Evolutionary conservation across 2,329 filamentous ascomycete genomes (phyloP).

Genomic region (Claviceps monticola): DNA sequence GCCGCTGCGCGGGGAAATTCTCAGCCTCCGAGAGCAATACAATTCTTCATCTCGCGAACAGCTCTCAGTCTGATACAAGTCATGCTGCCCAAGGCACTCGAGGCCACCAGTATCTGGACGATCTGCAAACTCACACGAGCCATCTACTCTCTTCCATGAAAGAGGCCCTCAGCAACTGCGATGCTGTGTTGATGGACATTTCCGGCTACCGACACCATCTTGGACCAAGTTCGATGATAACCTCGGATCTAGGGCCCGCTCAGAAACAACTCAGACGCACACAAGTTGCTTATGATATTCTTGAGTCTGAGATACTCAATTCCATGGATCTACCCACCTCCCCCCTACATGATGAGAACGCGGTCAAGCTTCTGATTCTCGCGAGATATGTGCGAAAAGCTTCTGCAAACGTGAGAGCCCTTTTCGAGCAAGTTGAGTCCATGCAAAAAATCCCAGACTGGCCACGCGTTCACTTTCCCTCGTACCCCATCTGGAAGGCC

Average conservation of each 20-base stretch:
- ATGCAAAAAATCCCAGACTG: constrained; percentile 29
- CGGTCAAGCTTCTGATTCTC: constrained; percentile 40
- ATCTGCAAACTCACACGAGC: constrained; percentile 31
- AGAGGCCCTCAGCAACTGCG: constrained; percentile 28
- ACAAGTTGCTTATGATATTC: constrained; percentile 31
- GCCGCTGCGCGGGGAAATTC: constrained; percentile 2
- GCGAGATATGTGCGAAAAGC: constrained; percentile 40
- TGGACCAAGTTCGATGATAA: constrained; percentile 27
- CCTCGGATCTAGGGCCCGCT: constrained; percentile 26
- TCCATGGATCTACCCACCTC: constrained; percentile 28
- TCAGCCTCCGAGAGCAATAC: background rate
- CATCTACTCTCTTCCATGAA: constrained; percentile 33
- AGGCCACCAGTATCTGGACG: constrained; percentile 3
- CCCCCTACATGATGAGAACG: constrained; percentile 33
- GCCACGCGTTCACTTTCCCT: constrained; percentile 33
- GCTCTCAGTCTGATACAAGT: background rate
- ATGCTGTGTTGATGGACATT: constrained; percentile 40
- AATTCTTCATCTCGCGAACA: background rate
- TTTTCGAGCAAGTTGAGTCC: constrained; percentile 32
- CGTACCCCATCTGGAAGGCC: constrained; percentile 39
- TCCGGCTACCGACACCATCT: constrained; percentile 35
- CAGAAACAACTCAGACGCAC: constrained; percentile 26
- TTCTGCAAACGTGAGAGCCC: constrained; percentile 30
- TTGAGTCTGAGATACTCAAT: constrained; percentile 31
- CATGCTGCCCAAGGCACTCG: background rate